A percentile compares a stretch with the other conserved stretches of the same genome.
These are phyloP conservation scores for Stemphylium beticola DNA, from an alignment of 2,329 filamentous ascomycete species.

Conservation along the genomic window DNA sequence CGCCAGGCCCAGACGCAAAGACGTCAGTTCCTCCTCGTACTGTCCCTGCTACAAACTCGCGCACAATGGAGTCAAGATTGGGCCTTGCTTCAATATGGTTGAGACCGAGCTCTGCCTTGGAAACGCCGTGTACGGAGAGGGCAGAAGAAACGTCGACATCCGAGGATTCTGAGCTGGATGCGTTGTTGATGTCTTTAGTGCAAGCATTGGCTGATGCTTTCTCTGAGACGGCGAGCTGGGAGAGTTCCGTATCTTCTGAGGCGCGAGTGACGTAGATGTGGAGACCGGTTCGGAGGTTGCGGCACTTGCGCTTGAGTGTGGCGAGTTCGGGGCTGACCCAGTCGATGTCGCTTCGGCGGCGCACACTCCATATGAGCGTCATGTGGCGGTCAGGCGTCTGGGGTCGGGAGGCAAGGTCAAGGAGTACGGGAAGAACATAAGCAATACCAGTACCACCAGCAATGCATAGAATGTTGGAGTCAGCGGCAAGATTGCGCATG, in stretches of 20 bases:
- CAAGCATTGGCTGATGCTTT: conserved; percentile 26
- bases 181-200: conserved; percentile 31
- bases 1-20: conserved; percentile 41
- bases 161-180: conserved; percentile 21
- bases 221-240: conserved; percentile 22
- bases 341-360: conserved; percentile 40
- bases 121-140: conserved; percentile 36
- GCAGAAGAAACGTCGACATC: conserved; percentile 31
- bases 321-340: conserved; percentile 47
- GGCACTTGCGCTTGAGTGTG: conserved; percentile 34
- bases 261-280: conserved; percentile 45
- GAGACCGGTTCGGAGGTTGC: conserved; percentile 33
- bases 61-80: conserved; percentile 25
- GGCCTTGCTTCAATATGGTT: conserved; percentile 36
- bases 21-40: conserved; percentile 37
- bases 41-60: conserved; percentile 32
- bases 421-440: conserved; percentile 46
- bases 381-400: conserved; percentile 35
- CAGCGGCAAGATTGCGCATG: conserved; percentile 26
- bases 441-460: conserved; percentile 49
- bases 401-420: conserved; percentile 33
- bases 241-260: conserved; percentile 27
- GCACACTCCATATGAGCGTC: conserved; percentile 46
- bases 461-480: conserved; percentile 44
- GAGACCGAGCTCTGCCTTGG: conserved; percentile 34